Evolutionary conservation across 2,329 filamentous ascomycete species (phyloP).

Genomic region (Paraconiothyrium sp.): DNA sequence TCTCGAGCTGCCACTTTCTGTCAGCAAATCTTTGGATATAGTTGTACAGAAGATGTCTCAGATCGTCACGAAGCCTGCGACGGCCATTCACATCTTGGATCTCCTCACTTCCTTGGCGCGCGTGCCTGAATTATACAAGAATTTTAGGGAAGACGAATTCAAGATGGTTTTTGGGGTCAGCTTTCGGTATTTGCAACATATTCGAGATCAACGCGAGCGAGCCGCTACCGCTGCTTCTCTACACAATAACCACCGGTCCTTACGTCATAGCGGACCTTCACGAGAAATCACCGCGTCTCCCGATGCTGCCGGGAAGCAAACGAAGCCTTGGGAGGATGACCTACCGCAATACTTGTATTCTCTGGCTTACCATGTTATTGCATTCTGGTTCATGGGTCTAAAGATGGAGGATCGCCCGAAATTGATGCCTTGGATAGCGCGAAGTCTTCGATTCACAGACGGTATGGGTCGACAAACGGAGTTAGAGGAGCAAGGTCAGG

Average conservation of each 20-base stretch:
- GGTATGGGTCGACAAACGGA: conserved; percentile 73
- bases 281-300: conserved; percentile 51
- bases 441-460: conserved; percentile 81
- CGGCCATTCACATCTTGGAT: conserved; percentile 94
- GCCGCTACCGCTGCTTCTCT: conserved; percentile 34
- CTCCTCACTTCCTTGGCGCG: conserved; percentile 91
- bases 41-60: conserved; percentile 94
- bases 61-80: conserved; percentile 91
- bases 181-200: conserved; percentile 90
- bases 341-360: conserved; percentile 94
- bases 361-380: conserved; percentile 92
- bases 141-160: conserved; percentile 91
- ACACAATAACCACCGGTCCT: conserved; percentile 47
- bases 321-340: conserved; percentile 69
- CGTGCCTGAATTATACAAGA: conserved; percentile 83
- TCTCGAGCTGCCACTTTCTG: conserved; percentile 88
- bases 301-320: conserved; percentile 47
- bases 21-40: conserved; percentile 83
- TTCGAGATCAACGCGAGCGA: conserved; percentile 69
- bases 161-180: conserved; percentile 95
- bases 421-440: conserved; percentile 90
- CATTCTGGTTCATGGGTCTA: conserved; percentile 94
- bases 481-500: conserved; percentile 90
- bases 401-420: conserved; percentile 84
- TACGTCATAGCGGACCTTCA: conserved; percentile 55